phyloP scores from a whole-genome alignment of 2,329 filamentous ascomycete species.

The Nothophaeocryptopus gaeumannii region DNA sequence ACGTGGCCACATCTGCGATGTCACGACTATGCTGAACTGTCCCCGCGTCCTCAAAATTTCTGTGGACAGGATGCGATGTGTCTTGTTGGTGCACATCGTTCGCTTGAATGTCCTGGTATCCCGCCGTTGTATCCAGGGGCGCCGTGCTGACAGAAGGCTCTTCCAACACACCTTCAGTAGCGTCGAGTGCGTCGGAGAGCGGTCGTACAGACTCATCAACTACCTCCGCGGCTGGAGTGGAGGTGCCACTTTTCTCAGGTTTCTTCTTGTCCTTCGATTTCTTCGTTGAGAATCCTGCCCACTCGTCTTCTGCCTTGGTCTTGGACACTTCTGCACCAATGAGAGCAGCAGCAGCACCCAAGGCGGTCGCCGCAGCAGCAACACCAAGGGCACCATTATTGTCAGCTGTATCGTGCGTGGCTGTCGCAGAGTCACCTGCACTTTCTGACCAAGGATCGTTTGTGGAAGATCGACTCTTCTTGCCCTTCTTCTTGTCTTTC shows the following conservation, averaged over 20 bases:
- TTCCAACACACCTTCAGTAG: too few species aligned
- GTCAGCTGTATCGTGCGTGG: constrained; percentile 6
- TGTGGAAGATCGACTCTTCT: constrained; percentile 10
- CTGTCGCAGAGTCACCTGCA: background rate
- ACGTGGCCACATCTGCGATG: too few species aligned
- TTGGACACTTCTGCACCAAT: constrained; percentile 1
- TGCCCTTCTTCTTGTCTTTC: constrained; percentile 34
- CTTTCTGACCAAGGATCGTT: constrained; percentile 5
- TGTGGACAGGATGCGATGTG: too few species aligned
- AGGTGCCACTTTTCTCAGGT: constrained; percentile 25
- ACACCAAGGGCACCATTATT: constrained; percentile 7
- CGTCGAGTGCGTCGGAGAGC: background rate
- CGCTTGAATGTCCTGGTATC: too few species aligned
- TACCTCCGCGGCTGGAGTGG: constrained; percentile 12
- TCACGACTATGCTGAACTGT: too few species aligned
- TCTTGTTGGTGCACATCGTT: too few species aligned
- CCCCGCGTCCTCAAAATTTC: too few species aligned
- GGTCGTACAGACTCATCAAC: constrained; percentile 3
- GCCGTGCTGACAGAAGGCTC: too few species aligned
- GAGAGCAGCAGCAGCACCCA: constrained; percentile 5
- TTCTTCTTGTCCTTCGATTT: constrained; percentile 45
- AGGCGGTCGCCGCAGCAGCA: constrained; percentile 11
- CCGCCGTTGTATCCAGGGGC: too few species aligned
- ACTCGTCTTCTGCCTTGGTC: constrained; percentile 22
- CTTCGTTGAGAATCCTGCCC: constrained; percentile 26